These are phyloP conservation scores for Penicillium herquei DNA, from an alignment of 495 filamentous ascomycete species.

Conservation along the genomic window DNA sequence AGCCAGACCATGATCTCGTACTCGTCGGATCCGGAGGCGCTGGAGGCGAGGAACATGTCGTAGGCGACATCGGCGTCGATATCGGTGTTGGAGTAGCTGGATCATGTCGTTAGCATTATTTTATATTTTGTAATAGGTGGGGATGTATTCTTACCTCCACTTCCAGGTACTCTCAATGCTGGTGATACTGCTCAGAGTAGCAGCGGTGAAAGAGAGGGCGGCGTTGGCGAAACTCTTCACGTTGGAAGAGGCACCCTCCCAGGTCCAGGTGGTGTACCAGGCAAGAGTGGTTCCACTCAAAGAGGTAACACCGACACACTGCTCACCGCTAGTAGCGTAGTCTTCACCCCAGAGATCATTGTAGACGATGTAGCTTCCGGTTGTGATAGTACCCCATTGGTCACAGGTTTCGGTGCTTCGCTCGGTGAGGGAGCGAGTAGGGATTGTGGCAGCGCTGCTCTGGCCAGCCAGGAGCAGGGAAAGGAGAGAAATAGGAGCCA, in stretches of 20 bases:
- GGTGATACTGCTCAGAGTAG: slow-evolving; percentile 46
- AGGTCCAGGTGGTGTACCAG: slow-evolving; percentile 60
- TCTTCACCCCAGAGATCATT: slow-evolving; percentile 54
- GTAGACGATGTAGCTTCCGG: slow-evolving; percentile 52
- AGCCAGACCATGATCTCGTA: slow-evolving; percentile 78
- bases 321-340: slow-evolving; percentile 45
- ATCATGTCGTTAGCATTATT: not conserved
- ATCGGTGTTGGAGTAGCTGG: slow-evolving; percentile 53
- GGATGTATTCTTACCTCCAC: slow-evolving; percentile 46
- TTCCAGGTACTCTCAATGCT: slow-evolving; percentile 52
- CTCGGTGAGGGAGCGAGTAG: slow-evolving; percentile 35
- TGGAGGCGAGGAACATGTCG: slow-evolving; percentile 59
- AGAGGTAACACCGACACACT: slow-evolving; percentile 57
- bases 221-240: slow-evolving; percentile 65
- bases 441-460: slow-evolving; percentile 31
- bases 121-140: not conserved
- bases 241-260: slow-evolving; percentile 47
- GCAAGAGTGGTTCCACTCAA: slow-evolving; percentile 43
- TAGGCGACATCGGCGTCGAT: slow-evolving; percentile 65
- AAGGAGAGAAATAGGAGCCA: slow-evolving; percentile 23
- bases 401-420: slow-evolving; percentile 49
- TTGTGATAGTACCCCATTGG: slow-evolving; percentile 43
- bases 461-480: slow-evolving; percentile 30
- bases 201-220: slow-evolving; percentile 42
- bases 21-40: slow-evolving; percentile 41